Percentiles rank a stretch among this genome's conserved stretches.
Evolutionary conservation across 192 early-diverging fungal genomes (phyloP).

Genomic region (Coemansia sp.): DNA sequence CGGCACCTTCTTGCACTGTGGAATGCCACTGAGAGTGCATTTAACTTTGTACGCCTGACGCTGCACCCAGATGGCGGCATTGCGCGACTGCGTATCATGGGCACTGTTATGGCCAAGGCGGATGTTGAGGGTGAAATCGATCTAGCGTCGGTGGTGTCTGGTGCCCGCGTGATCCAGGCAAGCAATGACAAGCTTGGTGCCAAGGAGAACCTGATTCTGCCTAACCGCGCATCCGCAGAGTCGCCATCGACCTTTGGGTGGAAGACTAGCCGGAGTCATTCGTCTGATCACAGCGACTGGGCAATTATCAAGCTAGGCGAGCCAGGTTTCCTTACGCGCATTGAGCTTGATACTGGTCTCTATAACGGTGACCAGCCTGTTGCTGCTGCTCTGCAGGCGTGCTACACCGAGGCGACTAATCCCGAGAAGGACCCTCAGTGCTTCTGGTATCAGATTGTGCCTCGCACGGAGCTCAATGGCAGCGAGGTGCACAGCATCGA

Average conservation of each 20-base stretch:
- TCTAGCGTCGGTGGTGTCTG: constrained; percentile 59
- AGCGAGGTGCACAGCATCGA: constrained; percentile 64
- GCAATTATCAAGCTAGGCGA: constrained; percentile 70
- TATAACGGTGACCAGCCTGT: constrained; percentile 89
- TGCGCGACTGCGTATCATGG: constrained; percentile 66
- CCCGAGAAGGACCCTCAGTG: constrained; percentile 51
- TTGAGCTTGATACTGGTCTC: constrained; percentile 79
- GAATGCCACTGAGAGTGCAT: constrained; percentile 41
- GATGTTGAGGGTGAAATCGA: constrained; percentile 55
- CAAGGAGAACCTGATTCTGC: constrained; percentile 74
- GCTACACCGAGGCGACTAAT: constrained; percentile 49
- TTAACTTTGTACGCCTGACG: constrained; percentile 61
- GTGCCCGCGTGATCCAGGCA: constrained; percentile 56
- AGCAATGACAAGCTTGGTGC: constrained; percentile 68
- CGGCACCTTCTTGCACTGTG: constrained; percentile 63
- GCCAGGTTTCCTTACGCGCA: constrained; percentile 67
- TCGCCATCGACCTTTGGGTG: constrained; percentile 67
- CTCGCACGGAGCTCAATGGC: constrained; percentile 44
- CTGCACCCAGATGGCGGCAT: constrained; percentile 78
- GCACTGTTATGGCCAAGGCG: constrained; percentile 46
- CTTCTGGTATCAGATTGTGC: constrained; percentile 66
- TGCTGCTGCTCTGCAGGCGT: constrained; percentile 66
- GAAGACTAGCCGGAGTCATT: constrained; percentile 78
- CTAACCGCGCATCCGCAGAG: constrained; percentile 66
- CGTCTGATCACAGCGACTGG: constrained; percentile 65